phyloP scores from a whole-genome alignment of 768 basidiomycete species.

The Mrakia hoshinonis region DNA sequence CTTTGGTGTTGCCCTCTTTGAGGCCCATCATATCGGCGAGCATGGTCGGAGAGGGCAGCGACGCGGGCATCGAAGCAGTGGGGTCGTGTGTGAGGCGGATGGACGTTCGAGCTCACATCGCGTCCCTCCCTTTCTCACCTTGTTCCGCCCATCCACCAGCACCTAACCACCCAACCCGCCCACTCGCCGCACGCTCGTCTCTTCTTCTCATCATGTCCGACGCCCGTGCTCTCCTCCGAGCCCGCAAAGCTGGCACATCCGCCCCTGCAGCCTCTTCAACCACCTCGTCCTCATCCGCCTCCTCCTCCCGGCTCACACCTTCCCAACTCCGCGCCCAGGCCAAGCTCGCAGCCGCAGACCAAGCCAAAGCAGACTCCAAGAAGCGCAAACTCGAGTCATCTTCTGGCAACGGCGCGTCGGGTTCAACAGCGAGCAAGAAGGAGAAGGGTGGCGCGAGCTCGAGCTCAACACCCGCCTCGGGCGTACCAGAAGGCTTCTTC shows the following conservation, averaged over 20 bases:
- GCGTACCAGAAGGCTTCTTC: constrained; percentile 1
- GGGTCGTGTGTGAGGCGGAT: too few species aligned
- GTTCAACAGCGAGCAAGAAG: constrained; percentile 1
- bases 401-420: background rate
- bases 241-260: background rate
- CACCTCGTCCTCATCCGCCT: background rate
- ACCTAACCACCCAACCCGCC: background rate
- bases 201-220: background rate
- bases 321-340: background rate
- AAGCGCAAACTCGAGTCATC: background rate
- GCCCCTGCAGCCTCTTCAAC: background rate
- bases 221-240: constrained; percentile 9
- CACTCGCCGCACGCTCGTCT: background rate
- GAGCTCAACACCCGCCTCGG: background rate
- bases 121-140: too few species aligned
- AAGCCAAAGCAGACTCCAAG: background rate
- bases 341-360: constrained; percentile 10
- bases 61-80: too few species aligned
- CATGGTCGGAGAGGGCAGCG: too few species aligned
- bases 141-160: background rate
- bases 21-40: too few species aligned
- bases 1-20: too few species aligned
- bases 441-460: background rate
- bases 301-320: background rate
- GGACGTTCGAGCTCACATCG: too few species aligned